Base-by-base conservation (phyloP, 371 early-diverging fungal genomes). In the Thermomucor indicae-seudaticae region DNA sequence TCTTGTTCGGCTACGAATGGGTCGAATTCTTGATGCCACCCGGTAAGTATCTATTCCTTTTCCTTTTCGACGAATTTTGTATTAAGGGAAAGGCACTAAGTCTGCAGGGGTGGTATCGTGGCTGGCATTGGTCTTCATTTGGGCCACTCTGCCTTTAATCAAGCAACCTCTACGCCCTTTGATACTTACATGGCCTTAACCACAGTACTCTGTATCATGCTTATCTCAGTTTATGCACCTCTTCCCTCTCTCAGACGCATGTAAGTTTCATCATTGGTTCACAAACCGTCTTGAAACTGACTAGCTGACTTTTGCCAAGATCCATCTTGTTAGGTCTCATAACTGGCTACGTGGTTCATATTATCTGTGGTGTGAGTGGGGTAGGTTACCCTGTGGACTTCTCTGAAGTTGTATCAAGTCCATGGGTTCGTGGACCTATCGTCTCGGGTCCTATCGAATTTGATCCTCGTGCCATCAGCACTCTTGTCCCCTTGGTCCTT, bases 21-120 rank as follows among this genome's bases (percentile, higher is more conserved):
- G 69, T 83, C 20, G 74, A 81, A 47, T 49, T 65, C 30, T 48
- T 79, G 16, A 69, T 83, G 74, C 83, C 83, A 48, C 81, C 81
- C 22, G 68, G 74, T 73, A 65, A 51, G 43, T 48, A n/a, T 6
- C 10, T 19, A 22, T 32, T n/a, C 23, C 8, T 6, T 39, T 6
- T 28, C 31, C 49, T 8, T 40, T 37, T 35, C 28, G 24, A 35
- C 17, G n/a, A 23, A 37, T 20, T 50, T 39, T 19, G 44, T 23
- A 49, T 41, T 27, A 44, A 45, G 14, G 30, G 40, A 35, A 30
- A 25, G 43, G 16, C 5, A 43, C 22, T 23, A 30, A 59, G 75
- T 80, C n/a, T 79, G 79, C 6, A 78, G 80, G 2, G 83, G 83
- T 23, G 65, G 77, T 12, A 71, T 83, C 30, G 72, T 83, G 0